Percentiles rank a stretch among this genome's conserved stretches.
Evolutionary conservation across 192 early-diverging fungal genomes (phyloP).

Genomic region (Umbelopsis sp.): DNA sequence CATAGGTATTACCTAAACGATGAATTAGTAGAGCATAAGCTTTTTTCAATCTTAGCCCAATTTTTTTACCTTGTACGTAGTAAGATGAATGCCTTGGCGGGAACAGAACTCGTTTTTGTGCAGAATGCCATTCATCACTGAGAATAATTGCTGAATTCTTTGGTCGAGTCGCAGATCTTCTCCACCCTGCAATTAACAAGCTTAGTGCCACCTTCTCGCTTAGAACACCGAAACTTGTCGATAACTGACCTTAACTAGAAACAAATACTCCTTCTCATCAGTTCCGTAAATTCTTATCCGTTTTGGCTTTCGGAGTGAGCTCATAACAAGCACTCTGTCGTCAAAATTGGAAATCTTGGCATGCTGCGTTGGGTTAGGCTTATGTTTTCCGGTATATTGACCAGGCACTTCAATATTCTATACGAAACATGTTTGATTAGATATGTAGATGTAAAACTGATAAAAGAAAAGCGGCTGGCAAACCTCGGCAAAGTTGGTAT

Average conservation of each 20-base stretch:
- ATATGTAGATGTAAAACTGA: neutral
- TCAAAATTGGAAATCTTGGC: slow-evolving; percentile 69
- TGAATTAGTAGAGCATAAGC: neutral
- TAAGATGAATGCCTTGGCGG: slow-evolving; percentile 58
- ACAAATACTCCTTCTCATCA: slow-evolving; percentile 74
- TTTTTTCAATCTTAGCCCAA: neutral
- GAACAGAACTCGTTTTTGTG: slow-evolving; percentile 53
- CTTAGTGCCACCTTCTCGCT: neutral
- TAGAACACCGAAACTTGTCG: neutral
- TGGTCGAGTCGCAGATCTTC: slow-evolving; percentile 83
- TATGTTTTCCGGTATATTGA: slow-evolving; percentile 62
- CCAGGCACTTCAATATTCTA: slow-evolving; percentile 76
- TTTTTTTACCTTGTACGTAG: slow-evolving; percentile 61
- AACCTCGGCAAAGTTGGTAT: slow-evolving; percentile 36
- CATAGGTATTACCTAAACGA: slow-evolving; percentile 60
- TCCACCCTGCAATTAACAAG: slow-evolving; percentile 58
- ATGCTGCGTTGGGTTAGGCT: slow-evolving; percentile 57
- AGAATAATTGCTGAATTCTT: slow-evolving; percentile 75
- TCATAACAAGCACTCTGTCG: slow-evolving; percentile 64
- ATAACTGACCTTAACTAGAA: slow-evolving; percentile 69
- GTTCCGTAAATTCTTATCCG: slow-evolving; percentile 68
- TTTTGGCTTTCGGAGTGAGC: slow-evolving; percentile 75
- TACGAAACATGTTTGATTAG: neutral
- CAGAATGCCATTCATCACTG: slow-evolving; percentile 78
- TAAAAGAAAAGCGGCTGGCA: neutral